Base-by-base conservation (phyloP, 2,329 filamentous ascomycete genomes). In the Ophiosphaerella narmari region DNA sequence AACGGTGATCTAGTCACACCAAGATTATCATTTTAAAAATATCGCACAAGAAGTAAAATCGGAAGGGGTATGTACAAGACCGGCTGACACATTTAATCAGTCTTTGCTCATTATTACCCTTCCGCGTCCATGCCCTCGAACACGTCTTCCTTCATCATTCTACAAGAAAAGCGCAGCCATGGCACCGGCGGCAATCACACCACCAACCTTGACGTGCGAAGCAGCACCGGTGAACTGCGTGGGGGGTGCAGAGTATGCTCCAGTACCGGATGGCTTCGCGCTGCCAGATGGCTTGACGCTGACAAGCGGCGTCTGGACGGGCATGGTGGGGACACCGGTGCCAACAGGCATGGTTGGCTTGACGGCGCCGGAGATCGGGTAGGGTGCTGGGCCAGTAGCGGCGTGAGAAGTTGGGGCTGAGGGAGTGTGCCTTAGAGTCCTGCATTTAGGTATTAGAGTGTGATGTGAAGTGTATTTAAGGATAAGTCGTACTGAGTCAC, bases 161-260 rank as follows among this genome's bases (percentile, higher is more conserved):
- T 72, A 73, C 61, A 73, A 65, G 59, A 73, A 66, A 8, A 73
- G 46, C 40, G 70, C 70, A 42, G 65, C 70, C 39, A 72, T 33
- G 14, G 63, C 70, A 63, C 62, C 70, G 32, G 66, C 62, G n/a
- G 67, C 67, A 48, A 71, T 52, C 7, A 62, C 52, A n/a, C 66
- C 58, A 31, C 65, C 67, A 32, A 69, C 63, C 62, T 70, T 65
- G 39, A 64, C 21, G 38, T 53, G 32, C 39, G 54, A 59, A 37
- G 70, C 69, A 35, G 69, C 68, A 43, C 68, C 68, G 32, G 69
- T 71, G 60, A 70, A 73, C 48, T 64, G 52, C 12, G 60, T 52
- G 29, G 57, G 52, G 21, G 63, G 57, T 16, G 61, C 47, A 39
- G 55, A 47, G 50, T 59, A 63, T 5, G 58, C 39, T 29, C 62